These are phyloP conservation scores for Didymella pomorum DNA, from an alignment of 2,329 filamentous ascomycete species.

Conservation along the genomic window DNA sequence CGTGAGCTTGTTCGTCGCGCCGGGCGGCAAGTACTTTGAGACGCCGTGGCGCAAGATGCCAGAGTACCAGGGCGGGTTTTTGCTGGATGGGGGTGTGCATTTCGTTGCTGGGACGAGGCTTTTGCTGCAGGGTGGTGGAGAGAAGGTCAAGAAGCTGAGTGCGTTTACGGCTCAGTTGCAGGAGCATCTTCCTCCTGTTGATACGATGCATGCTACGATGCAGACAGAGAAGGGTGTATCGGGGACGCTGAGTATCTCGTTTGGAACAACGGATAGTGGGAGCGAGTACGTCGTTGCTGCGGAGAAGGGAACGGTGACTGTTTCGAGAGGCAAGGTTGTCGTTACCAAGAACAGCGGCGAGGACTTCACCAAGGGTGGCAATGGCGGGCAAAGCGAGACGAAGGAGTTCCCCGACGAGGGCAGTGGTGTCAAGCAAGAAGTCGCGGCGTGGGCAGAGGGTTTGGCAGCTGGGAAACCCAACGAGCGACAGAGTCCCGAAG, in stretches of 20 bases:
- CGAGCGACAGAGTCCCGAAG: constrained; percentile 62
- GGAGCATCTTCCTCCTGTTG: constrained; percentile 68
- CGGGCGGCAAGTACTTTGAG: constrained; percentile 64
- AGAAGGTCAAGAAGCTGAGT: constrained; percentile 58
- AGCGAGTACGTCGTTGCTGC: constrained; percentile 66
- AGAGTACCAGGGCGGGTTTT: constrained; percentile 76
- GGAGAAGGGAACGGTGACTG: constrained; percentile 64
- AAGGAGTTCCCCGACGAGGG: constrained; percentile 59
- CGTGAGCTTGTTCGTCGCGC: constrained; percentile 55
- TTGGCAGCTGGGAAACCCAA: constrained; percentile 60
- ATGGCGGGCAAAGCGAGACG: constrained; percentile 39
- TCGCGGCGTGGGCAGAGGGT: constrained; percentile 67
- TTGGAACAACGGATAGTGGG: constrained; percentile 64
- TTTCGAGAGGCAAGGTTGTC: constrained; percentile 56
- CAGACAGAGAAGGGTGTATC: constrained; percentile 62
- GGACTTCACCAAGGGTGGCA: not conserved
- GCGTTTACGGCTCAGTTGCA: constrained; percentile 65
- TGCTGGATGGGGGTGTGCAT: constrained; percentile 80
- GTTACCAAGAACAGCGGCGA: constrained; percentile 21
- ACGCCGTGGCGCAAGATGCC: constrained; percentile 72
- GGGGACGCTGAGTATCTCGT: constrained; percentile 66
- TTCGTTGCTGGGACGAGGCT: constrained; percentile 69
- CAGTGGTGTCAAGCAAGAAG: constrained; percentile 66
- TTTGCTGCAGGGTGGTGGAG: constrained; percentile 59
- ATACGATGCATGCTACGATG: constrained; percentile 69